These are phyloP conservation scores for Dryas alaskensis DNA, from an alignment of 306 rosid species.

Conservation along the genomic window DNA sequence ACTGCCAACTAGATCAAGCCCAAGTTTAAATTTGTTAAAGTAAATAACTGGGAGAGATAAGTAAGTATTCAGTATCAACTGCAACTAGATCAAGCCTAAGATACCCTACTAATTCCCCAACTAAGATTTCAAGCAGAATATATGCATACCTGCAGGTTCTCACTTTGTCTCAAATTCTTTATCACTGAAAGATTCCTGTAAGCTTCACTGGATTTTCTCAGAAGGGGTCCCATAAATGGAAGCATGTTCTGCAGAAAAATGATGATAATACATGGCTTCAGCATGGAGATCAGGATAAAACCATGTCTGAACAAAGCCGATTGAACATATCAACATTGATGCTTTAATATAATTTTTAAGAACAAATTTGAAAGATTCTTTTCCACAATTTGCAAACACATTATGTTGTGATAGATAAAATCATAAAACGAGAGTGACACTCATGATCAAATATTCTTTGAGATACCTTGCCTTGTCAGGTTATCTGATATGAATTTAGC, in stretches of 20 bases:
- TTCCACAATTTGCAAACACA: background rate
- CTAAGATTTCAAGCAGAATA: slow-evolving; percentile 15
- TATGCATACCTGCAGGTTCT: slow-evolving; percentile 84
- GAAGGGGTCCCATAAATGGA: slow-evolving; percentile 91
- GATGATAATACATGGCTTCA: slow-evolving; percentile 18
- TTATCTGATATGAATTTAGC: background rate
- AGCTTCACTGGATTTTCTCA: slow-evolving; percentile 87
- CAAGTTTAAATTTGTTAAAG: background rate
- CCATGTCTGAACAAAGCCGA: background rate
- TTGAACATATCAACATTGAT: slow-evolving; percentile 7
- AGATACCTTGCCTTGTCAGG: background rate
- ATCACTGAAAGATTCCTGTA: slow-evolving; percentile 82
- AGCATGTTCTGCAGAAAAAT: slow-evolving; percentile 72
- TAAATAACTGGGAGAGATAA: background rate
- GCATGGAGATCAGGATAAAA: background rate
- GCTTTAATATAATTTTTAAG: background rate
- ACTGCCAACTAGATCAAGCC: background rate
- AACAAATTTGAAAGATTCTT: background rate
- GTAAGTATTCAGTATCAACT: background rate
- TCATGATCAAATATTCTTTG: background rate
- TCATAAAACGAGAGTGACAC: background rate
- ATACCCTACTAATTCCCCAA: slow-evolving; percentile 9
- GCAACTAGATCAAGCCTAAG: background rate
- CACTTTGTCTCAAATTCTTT: slow-evolving; percentile 88
- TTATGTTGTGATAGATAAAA: background rate